Evolutionary conservation across 108 stramenopile species (phyloP), one percentile per base, ranked within the genome.

Genomic region (Cyclotella sp.): DNA sequence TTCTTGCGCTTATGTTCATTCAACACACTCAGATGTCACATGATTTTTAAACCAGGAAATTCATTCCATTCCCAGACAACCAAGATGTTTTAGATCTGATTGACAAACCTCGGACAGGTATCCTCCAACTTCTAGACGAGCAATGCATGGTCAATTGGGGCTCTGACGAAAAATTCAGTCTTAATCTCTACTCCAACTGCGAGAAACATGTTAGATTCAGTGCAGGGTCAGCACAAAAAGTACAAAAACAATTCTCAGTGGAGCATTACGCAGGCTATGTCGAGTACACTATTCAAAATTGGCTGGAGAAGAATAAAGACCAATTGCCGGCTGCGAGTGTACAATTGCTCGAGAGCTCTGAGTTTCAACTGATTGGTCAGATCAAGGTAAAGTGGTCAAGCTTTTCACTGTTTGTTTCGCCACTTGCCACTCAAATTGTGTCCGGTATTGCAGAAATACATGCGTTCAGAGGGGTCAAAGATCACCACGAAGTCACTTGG

Each of bases 231-330:
- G 70, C 78, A 40, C 92, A 97, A 66, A 81, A 79, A 63, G 91
- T 86, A 15, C 69, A 69, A 26, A 78, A 87, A 16, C 70, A 78
- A 26, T 97, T 96, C 64, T 80, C 86, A 8, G 93, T 98, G 42
- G 87, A 94, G 29, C 97, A 98, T 78, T 98, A 97, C 73, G 96
- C 96, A 16, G 95, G 97, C 39, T 65, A 77, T 7, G 97, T 98
- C 0, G 90, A 85, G 44, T 98, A 98, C 66, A 86, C 85, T 57
- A 73, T 90, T n/a, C 68, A 70, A 13, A 87, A 87, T 58, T 98
- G 97, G 84, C 71, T 96, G 43, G 97, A 96, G 66, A 98, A 97
- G 83, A 98, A 98, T 78, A 93, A 89, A 40, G 97, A 98, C 73
- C 93, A 94, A 40, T 69, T 96, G 28, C 94, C 94, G 13, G 91